A percentile compares a stretch with the other conserved stretches of the same genome.
Conservation (phyloP, 805 yeast species). For the Saturnispora sanitii region DNA sequence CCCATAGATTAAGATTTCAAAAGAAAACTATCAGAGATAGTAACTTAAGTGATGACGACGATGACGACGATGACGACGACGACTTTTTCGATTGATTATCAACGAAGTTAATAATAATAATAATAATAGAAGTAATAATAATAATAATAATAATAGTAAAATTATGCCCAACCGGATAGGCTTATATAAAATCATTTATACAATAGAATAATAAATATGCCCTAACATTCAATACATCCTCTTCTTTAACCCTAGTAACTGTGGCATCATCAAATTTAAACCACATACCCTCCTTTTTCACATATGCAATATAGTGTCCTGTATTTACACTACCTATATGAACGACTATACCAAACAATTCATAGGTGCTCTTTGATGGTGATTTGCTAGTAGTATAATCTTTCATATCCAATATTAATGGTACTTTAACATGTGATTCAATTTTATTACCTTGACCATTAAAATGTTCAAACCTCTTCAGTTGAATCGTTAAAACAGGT, state of each 20-base stretch:
- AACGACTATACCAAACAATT: conserved; percentile 76
- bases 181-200: conserved; percentile 30
- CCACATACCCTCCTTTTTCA: conserved; percentile 73
- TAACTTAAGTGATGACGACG: conserved; percentile 24
- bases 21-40: conserved; percentile 45
- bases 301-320: conserved; percentile 83
- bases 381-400: conserved; percentile 34
- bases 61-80: conserved; percentile 27
- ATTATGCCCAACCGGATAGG: not conserved
- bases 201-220: conserved; percentile 78
- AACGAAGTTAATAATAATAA: not conserved
- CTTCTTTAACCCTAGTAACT: conserved; percentile 53
- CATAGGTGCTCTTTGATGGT: conserved; percentile 38
- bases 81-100: conserved; percentile 37
- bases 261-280: conserved; percentile 84
- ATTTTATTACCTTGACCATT: conserved; percentile 50
- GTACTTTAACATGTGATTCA: conserved; percentile 65
- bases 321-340: conserved; percentile 92
- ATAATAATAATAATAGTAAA: not conserved
- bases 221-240: conserved; percentile 56
- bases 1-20: conserved; percentile 42
- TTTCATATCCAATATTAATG: conserved; percentile 61
- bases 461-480: conserved; percentile 68
- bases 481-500: conserved; percentile 70
- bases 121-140: not conserved